These are phyloP conservation scores for Papilionanthe hybrid DNA, from an alignment of 116 monocot genomes.

Conservation along the genomic window DNA sequence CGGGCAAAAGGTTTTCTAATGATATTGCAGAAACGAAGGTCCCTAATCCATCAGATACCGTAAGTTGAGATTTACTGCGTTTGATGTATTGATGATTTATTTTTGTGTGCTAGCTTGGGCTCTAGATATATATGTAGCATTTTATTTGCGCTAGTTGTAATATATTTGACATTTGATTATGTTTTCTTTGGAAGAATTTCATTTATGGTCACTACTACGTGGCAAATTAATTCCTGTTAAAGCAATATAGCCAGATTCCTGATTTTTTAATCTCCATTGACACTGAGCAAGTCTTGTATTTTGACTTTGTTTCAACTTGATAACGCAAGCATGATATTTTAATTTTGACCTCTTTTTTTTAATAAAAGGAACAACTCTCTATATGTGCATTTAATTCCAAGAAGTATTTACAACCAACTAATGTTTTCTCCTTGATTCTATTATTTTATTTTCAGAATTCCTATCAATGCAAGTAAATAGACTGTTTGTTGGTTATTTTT, in stretches of 20 bases:
- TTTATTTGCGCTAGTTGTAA: not conserved
- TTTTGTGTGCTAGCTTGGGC: not conserved
- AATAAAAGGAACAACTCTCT: not conserved
- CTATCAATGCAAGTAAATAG: not conserved
- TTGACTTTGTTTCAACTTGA: not conserved
- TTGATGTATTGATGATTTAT: not conserved
- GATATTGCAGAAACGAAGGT: constrained; percentile 35
- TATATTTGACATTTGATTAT: not conserved
- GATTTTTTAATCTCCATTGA: not conserved
- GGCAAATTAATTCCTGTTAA: not conserved
- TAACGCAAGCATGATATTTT: not conserved
- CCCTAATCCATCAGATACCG: constrained; percentile 6
- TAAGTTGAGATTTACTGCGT: not conserved
- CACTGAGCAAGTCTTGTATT: not conserved
- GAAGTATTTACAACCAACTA: too few species aligned
- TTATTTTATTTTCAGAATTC: not conserved
- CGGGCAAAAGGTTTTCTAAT: constrained; percentile 17
- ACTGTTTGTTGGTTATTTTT: not conserved
- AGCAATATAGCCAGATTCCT: not conserved
- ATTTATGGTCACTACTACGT: not conserved
- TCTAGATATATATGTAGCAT: not conserved
- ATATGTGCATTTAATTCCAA: not conserved
- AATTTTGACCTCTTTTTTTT: not conserved
- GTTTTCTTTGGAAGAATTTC: not conserved
- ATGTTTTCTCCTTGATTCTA: not conserved